Percentiles rank a stretch among this genome's conserved stretches.
Evolutionary conservation across 139 green algal species (phyloP).

Genomic region (Chlorella sp.): DNA sequence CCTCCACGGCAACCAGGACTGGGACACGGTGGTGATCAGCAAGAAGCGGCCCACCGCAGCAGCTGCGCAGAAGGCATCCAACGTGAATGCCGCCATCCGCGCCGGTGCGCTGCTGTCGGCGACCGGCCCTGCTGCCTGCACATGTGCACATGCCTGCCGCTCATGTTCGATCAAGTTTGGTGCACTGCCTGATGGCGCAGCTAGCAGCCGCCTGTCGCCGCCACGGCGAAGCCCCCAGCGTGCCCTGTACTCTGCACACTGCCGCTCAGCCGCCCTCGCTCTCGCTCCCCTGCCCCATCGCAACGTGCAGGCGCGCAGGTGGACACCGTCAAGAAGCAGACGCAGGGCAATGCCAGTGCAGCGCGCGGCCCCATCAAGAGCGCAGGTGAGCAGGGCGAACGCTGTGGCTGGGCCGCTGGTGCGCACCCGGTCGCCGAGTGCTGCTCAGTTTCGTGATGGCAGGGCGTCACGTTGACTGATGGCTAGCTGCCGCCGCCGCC

Average conservation of each 20-base stretch:
- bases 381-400: conserved; percentile 3
- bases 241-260: too few species aligned
- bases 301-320: conserved; percentile 53
- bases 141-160: neutral
- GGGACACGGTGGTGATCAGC: conserved; percentile 73
- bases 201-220: too few species aligned
- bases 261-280: neutral
- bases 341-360: conserved; percentile 26
- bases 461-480: too few species aligned
- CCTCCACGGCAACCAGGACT: conserved; percentile 70
- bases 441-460: too few species aligned
- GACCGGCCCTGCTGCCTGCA: neutral
- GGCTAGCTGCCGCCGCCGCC: too few species aligned
- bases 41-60: conserved; percentile 66
- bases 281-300: conserved; percentile 19
- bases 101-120: conserved; percentile 28
- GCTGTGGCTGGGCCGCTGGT: neutral
- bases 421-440: neutral
- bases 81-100: conserved; percentile 67
- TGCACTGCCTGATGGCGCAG: too few species aligned
- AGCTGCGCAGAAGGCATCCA: conserved; percentile 1
- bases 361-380: conserved; percentile 62
- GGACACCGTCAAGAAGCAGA: conserved; percentile 75
- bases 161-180: neutral
- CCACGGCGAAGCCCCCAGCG: too few species aligned